A percentile compares a stretch with the other conserved stretches of the same genome.
These are phyloP conservation scores for Lasiodiplodia hormozganensis DNA, from an alignment of 2,329 filamentous ascomycete species.

Conservation along the genomic window DNA sequence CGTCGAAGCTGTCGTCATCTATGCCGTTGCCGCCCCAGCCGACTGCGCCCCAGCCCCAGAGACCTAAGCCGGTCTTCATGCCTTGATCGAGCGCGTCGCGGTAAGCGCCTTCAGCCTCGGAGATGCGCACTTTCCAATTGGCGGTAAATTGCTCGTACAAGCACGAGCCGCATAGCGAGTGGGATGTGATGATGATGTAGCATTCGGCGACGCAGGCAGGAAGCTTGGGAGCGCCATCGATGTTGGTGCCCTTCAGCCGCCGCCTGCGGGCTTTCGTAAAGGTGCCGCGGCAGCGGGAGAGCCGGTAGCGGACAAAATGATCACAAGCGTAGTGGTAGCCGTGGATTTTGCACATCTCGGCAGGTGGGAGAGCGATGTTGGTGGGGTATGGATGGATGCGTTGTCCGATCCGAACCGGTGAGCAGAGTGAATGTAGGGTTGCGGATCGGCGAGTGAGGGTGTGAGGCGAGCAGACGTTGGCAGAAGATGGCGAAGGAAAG, in stretches of 20 bases:
- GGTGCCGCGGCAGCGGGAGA: constrained; percentile 44
- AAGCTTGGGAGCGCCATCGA: constrained; percentile 26
- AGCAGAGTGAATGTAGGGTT: neutral
- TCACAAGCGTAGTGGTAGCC: constrained; percentile 42
- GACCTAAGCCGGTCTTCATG: constrained; percentile 31
- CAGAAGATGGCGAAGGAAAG: neutral
- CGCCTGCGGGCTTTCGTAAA: constrained; percentile 35
- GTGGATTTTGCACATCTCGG: constrained; percentile 47
- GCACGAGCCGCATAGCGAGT: constrained; percentile 36
- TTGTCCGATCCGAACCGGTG: neutral
- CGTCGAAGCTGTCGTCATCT: neutral
- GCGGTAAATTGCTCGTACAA: constrained; percentile 29
- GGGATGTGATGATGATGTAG: constrained; percentile 35
- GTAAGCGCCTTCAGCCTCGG: constrained; percentile 10
- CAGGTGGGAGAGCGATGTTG: neutral
- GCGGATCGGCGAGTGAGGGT: neutral
- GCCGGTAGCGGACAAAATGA: constrained; percentile 38
- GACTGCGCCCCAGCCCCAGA: neutral
- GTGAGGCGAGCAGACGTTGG: neutral
- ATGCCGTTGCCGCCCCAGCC: constrained; percentile 17
- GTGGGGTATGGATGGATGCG: neutral
- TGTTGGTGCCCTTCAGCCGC: neutral
- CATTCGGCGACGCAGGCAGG: constrained; percentile 39
- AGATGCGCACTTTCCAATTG: constrained; percentile 32
- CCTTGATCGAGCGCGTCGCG: constrained; percentile 30